Base-by-base conservation (phyloP, 371 early-diverging fungal species). In the Actinomortierella ambigua region DNA sequence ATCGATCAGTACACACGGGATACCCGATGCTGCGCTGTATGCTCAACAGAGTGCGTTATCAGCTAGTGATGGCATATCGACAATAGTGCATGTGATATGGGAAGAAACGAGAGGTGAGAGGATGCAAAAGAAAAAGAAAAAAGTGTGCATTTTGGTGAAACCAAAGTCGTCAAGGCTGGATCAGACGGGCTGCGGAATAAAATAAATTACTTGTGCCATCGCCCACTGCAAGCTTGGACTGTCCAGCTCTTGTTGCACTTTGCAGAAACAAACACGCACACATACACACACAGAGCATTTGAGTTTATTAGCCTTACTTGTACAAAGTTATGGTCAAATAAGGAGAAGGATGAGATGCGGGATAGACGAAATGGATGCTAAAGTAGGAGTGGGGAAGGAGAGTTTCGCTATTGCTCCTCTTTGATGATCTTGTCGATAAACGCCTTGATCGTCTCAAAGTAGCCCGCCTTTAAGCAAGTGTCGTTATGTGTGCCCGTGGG, bases 401-500 rank as follows among this genome's bases (percentile, higher is more conserved):
- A 24, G 43, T 55, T 44, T n/a, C 43, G 24, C 22, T 46, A 27
- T 9, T 39, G 29, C 18, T 48, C 53, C 13, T 48, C 49, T 18
- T 34, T 50, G 63, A 61, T 70, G 23, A 65, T 65, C 6, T 57
- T 59, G 3, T 66, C 71, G 44, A 75, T n/a, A 63, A 87, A 90
- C 3, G 6, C 54, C 34, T 69, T 71, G 29, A 96, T 90, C 13
- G 81, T 82, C 27, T 87, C 89, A 79, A 92, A 95, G 67, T 97
- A 98, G 0, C 90, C 93, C 3, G 83, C 81, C 78, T 96, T 93
- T 55, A 93, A 61, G 57, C 91, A 90, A 6, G 97, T 96, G 59
- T 98, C 97, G 69, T 98, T 97, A 76, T 97, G 98, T 53, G 83
- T 91, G 9, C 97, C 97, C 24, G 85, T 60, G 13, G 79, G 71